phyloP scores from a whole-genome alignment of 73 alveolate species.

The Tetrahymena elliotti region DNA sequence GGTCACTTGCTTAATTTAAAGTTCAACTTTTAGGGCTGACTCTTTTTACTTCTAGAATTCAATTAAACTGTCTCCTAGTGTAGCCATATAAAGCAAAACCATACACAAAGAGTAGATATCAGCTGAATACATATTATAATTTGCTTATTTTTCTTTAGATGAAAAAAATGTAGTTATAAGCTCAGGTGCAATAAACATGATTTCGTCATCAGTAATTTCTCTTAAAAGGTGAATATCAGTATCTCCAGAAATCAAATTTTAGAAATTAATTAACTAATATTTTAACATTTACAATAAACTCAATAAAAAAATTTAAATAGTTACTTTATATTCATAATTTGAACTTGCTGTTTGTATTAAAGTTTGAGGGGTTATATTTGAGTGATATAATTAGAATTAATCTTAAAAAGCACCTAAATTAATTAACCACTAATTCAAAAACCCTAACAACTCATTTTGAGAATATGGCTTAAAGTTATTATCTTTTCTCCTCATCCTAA shows the following conservation, averaged over 20 bases:
- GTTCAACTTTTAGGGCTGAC: neutral
- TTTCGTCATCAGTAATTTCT: neutral
- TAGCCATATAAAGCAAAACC: neutral
- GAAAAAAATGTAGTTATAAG: neutral
- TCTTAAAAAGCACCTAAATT: neutral
- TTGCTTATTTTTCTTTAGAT: neutral
- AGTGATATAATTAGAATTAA: neutral
- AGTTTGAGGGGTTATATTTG: neutral
- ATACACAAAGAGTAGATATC: neutral
- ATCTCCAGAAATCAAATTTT: neutral
- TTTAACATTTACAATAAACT: neutral
- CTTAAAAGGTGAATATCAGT: neutral
- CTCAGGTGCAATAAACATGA: neutral
- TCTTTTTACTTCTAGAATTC: neutral
- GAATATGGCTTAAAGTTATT: neutral
- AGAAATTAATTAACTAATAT: neutral
- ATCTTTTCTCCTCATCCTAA: neutral
- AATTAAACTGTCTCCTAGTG: neutral
- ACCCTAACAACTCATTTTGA: neutral
- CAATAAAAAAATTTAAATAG: neutral
- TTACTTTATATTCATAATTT: neutral
- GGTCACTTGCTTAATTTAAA: neutral
- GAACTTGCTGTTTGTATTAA: neutral
- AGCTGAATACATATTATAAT: neutral
- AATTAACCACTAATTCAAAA: neutral